These are phyloP conservation scores for Austroboletus eburneus DNA, from an alignment of 768 basidiomycete genomes.

Conservation along the genomic window DNA sequence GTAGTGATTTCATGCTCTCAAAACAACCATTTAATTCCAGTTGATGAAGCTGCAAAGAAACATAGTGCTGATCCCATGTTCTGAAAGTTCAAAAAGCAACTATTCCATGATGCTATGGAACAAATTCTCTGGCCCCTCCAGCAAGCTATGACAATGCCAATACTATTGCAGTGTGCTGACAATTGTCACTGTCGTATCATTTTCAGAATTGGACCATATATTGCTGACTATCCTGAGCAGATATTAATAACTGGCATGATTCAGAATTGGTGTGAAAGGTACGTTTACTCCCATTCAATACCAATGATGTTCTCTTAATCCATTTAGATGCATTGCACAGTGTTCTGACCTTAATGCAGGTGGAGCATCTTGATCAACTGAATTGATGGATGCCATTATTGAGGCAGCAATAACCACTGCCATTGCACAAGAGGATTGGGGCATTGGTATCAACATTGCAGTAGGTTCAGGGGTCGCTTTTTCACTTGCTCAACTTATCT, in stretches of 20 bases:
- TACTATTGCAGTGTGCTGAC: slow-evolving; percentile 26
- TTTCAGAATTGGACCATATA: slow-evolving; percentile 34
- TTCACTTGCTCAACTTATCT: not conserved
- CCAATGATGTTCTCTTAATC: no score
- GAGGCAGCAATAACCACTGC: no score
- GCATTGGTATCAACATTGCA: slow-evolving; percentile 21
- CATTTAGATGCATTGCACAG: not conserved
- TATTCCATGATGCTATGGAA: slow-evolving; percentile 26
- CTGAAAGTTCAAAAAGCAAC: slow-evolving; percentile 14
- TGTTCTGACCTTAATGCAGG: not conserved
- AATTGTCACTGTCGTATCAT: slow-evolving; percentile 25
- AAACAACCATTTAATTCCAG: not conserved
- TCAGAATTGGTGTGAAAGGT: slow-evolving; percentile 10
- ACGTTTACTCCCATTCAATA: no score
- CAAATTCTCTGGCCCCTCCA: slow-evolving; percentile 3
- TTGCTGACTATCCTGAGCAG: slow-evolving; percentile 38
- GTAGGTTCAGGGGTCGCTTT: slow-evolving; percentile 18
- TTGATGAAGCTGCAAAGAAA: slow-evolving; percentile 8
- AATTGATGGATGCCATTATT: not conserved
- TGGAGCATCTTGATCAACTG: not conserved
- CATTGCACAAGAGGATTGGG: slow-evolving; percentile 20
- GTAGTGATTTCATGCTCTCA: not conserved
- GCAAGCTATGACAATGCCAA: slow-evolving; percentile 25
- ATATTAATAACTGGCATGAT: not conserved
- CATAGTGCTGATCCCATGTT: slow-evolving; percentile 22